Percentiles rank a stretch among this genome's conserved stretches.
These are phyloP conservation scores for Ceratocystis diversiconidia DNA, from an alignment of 2,329 filamentous ascomycete genomes.

Conservation along the genomic window DNA sequence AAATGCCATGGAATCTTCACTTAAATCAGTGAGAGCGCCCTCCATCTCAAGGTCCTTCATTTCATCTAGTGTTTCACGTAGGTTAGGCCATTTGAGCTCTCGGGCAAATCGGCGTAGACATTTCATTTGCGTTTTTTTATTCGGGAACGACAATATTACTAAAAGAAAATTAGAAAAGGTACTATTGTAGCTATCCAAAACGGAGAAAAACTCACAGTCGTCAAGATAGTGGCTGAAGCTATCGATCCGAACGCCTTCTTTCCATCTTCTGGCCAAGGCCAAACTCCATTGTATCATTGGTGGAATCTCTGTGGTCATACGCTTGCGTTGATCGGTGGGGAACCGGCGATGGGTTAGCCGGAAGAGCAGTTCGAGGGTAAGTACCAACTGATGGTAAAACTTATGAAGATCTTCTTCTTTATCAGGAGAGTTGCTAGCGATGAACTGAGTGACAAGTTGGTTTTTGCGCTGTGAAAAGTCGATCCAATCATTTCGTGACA, in stretches of 20 bases:
- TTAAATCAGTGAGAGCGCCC: constrained; percentile 42
- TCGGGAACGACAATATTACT: constrained; percentile 49
- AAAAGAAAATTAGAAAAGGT: constrained; percentile 3
- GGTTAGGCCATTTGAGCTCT: constrained; percentile 65
- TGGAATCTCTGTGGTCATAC: constrained; percentile 49
- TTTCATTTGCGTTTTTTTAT: constrained; percentile 53
- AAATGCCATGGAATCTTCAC: constrained; percentile 62
- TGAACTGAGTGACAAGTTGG: constrained; percentile 60
- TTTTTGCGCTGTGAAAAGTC: constrained; percentile 57
- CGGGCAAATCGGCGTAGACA: constrained; percentile 54
- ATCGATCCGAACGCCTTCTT: constrained; percentile 54
- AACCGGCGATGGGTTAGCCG: constrained; percentile 52
- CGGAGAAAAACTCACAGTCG: constrained; percentile 8
- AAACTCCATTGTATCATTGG: constrained; percentile 59
- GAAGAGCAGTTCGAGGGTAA: constrained; percentile 57
- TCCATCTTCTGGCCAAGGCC: constrained; percentile 59
- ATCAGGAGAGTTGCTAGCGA: constrained; percentile 44
- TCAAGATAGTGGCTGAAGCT: constrained; percentile 33
- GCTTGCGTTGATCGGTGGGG: constrained; percentile 48
- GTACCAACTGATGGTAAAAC: constrained; percentile 65
- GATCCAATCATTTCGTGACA: constrained; percentile 57
- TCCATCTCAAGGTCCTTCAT: constrained; percentile 47
- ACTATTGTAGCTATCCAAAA: neutral
- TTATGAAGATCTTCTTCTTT: constrained; percentile 45
- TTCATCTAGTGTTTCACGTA: constrained; percentile 47